These are phyloP conservation scores for Syncephalastrum contaminatum DNA, from an alignment of 371 early-diverging fungal species.

Conservation along the genomic window DNA sequence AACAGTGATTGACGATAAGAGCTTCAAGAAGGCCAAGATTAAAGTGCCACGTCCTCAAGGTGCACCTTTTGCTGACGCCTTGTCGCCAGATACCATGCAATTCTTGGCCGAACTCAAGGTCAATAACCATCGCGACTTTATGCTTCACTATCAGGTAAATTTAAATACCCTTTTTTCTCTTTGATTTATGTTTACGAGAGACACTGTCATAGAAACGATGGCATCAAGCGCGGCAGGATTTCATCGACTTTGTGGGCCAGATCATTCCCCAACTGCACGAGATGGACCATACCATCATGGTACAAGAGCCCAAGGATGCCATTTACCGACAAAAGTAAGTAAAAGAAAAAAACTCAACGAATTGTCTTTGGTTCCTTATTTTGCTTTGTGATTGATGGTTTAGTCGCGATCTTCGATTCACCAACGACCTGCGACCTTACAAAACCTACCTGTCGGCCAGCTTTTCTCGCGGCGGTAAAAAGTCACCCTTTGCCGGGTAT, in stretches of 20 bases:
- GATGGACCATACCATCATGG: conserved; percentile 44
- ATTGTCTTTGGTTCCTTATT: not conserved
- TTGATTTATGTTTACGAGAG: too few species aligned
- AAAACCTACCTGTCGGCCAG: conserved; percentile 46
- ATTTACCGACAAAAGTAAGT: conserved; percentile 52
- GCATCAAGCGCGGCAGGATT: conserved; percentile 39
- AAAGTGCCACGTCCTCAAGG: conserved; percentile 47
- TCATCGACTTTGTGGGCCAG: conserved; percentile 51
- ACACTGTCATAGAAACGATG: conserved; percentile 29
- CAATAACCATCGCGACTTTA: conserved; percentile 57
- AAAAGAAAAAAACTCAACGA: too few species aligned
- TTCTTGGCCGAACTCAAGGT: conserved; percentile 48
- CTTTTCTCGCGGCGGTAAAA: conserved; percentile 53
- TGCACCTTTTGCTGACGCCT: conserved; percentile 51
- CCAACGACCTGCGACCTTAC: conserved; percentile 57
- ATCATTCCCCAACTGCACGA: conserved; percentile 40
- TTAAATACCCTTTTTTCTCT: conserved; percentile 12
- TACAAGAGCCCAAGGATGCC: conserved; percentile 47
- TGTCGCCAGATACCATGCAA: conserved; percentile 47
- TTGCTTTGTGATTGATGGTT: not conserved
- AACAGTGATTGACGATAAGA: conserved; percentile 17
- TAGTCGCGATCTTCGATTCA: conserved; percentile 59
- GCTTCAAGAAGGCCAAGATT: conserved; percentile 20
- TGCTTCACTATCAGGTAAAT: conserved; percentile 24
- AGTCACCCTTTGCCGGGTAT: conserved; percentile 50